These are phyloP conservation scores for Xylaria venustula DNA, from an alignment of 495 filamentous ascomycete genomes.

Conservation along the genomic window DNA sequence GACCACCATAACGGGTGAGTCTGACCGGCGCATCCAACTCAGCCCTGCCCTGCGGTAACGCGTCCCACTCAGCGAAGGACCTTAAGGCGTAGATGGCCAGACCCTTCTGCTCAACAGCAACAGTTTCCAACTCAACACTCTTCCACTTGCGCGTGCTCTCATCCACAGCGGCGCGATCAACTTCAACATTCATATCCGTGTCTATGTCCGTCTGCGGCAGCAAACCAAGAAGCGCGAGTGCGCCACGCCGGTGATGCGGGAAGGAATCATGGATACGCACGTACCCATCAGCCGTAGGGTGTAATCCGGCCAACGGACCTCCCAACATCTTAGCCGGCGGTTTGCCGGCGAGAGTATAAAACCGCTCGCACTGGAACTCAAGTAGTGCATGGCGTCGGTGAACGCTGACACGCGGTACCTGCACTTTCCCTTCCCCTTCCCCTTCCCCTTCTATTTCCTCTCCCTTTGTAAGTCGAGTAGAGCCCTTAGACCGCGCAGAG, in stretches of 20 bases:
- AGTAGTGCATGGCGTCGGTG: conserved; percentile 36
- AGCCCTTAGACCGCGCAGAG: conserved; percentile 11
- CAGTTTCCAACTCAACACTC: conserved; percentile 38
- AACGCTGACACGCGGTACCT: conserved; percentile 26
- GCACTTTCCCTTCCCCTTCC: no score
- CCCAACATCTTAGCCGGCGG: conserved; percentile 26
- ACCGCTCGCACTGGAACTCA: conserved; percentile 46
- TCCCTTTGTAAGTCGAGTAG: not conserved
- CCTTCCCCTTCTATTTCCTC: no score
- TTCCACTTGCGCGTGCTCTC: conserved; percentile 31
- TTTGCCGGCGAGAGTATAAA: conserved; percentile 35
- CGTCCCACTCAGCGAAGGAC: conserved; percentile 42
- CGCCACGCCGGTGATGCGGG: conserved; percentile 38
- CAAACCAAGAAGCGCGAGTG: conserved; percentile 36
- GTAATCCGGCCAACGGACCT: conserved; percentile 41
- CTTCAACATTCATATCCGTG: no score
- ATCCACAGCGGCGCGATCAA: conserved; percentile 34
- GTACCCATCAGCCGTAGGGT: conserved; percentile 44
- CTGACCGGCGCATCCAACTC: conserved; percentile 40
- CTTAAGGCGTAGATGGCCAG: conserved; percentile 42
- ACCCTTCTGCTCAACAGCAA: conserved; percentile 20
- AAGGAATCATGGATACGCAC: conserved; percentile 47
- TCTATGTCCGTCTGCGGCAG: no score
- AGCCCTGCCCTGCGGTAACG: conserved; percentile 35
- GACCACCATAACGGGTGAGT: conserved; percentile 13